Evolutionary conservation across 768 basidiomycete species (phyloP).

Genomic region (Dacryopinax spathularia): DNA sequence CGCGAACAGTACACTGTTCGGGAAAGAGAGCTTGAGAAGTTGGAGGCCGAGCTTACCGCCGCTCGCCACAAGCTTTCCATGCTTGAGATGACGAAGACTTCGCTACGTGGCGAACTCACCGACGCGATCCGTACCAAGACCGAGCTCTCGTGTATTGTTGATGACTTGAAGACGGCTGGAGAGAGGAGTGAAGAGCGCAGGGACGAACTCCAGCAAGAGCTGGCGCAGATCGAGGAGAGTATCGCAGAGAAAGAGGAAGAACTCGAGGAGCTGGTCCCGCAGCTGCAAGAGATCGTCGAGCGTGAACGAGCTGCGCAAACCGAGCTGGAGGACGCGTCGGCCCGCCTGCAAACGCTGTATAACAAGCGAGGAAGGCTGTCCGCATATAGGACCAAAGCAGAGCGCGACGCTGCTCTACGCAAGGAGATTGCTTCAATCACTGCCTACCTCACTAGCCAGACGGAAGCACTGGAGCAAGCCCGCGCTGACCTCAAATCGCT

Average conservation of each 20-base stretch:
- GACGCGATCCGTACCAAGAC: constrained; percentile 76
- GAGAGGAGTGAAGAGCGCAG: constrained; percentile 51
- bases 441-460: constrained; percentile 33
- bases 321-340: constrained; percentile 58
- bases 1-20: constrained; percentile 69
- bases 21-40: constrained; percentile 71
- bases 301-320: constrained; percentile 31
- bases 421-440: constrained; percentile 61
- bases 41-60: constrained; percentile 59
- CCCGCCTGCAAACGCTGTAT: constrained; percentile 58
- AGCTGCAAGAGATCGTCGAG: constrained; percentile 46
- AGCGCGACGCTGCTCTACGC: constrained; percentile 71
- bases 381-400: constrained; percentile 67
- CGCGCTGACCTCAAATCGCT: constrained; percentile 37
- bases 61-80: constrained; percentile 60
- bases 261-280: constrained; percentile 50
- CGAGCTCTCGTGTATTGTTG: constrained; percentile 69
- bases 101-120: constrained; percentile 67
- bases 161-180: constrained; percentile 56
- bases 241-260: constrained; percentile 49
- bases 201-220: constrained; percentile 48
- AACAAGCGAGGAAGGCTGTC: constrained; percentile 81
- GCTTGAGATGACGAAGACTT: constrained; percentile 50
- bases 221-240: constrained; percentile 42
- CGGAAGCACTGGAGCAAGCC: constrained; percentile 17